These are phyloP conservation scores for Uronychia setigera DNA, from an alignment of 73 alveolate species.

Conservation along the genomic window DNA sequence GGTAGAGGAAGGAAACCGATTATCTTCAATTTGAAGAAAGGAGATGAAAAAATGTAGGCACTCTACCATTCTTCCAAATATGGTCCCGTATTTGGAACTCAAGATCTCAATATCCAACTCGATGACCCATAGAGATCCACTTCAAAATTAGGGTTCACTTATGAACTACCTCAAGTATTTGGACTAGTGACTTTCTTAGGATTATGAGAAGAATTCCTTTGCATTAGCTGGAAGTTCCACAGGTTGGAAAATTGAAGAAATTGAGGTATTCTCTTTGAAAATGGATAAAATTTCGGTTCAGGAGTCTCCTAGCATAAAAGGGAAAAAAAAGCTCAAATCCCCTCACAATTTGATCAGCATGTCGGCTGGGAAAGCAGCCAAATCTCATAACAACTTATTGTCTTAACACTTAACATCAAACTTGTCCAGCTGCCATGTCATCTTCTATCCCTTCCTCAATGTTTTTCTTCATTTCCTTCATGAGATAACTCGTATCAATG, in stretches of 20 bases:
- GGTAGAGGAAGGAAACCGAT: conserved; percentile 39
- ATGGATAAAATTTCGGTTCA: background rate
- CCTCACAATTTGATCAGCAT: background rate
- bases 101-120: conserved; percentile 24
- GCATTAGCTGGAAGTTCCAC: conserved; percentile 10
- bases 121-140: background rate
- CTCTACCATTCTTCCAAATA: conserved; percentile 18
- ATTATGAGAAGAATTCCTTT: conserved; percentile 6
- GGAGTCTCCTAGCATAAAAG: background rate
- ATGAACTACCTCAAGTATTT: conserved; percentile 23
- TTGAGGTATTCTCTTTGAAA: conserved; percentile 22
- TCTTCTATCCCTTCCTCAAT: background rate
- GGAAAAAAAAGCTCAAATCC: background rate
- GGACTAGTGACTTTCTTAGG: background rate
- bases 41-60: conserved; percentile 10
- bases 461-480: background rate
- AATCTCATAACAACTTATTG: too few species aligned
- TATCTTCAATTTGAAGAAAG: conserved; percentile 11
- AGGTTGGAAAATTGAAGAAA: conserved; percentile 19
- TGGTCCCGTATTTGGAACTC: conserved; percentile 32
- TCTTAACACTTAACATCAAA: too few species aligned
- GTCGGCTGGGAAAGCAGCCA: too few species aligned
- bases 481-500: background rate
- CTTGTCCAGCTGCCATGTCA: too few species aligned
- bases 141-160: conserved; percentile 24